Base-by-base conservation (phyloP, 179 eudicot species). In the Drosera spatulata region DNA sequence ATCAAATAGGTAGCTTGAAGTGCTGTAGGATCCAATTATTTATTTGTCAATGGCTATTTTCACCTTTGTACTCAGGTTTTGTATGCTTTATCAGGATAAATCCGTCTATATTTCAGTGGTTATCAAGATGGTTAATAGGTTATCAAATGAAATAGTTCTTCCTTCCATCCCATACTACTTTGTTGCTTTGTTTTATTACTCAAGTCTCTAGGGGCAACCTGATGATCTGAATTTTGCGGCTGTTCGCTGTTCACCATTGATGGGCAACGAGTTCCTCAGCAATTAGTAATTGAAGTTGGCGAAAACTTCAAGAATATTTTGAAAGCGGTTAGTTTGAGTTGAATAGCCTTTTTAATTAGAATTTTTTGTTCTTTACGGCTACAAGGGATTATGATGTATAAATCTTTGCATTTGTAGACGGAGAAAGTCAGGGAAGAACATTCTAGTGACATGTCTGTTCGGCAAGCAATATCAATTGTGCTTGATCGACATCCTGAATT, bases 271-370 rank as follows among this genome's bases (percentile, higher is more conserved):
- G 84, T 93, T 69, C 85, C 95, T 54, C 93, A 85, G 66, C 77
- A 80, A 55, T 75, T 81, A 70, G 95, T 89, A 44, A 69, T 82
- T 56, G 91, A 93, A 81, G 94, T 91, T 47, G 98, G 98, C 56
- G 95, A 77, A 48, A 67, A 70, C 42, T 91, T 88, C 63, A 81
- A 74, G 73, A 80, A 33, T 63, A 93, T 93, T 56, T 87, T 93
- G 63, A 87, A 82, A 65, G 90, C 84, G 91, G 99, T 90, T 62
- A 9, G 71, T 7, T 45, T 54, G 11, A 39, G 57, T 13, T 58
- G 22, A 7, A n/a, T 48, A 38, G 10, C 13, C 40, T 37, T 63
- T n/a, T 33, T 13, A 11, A 6, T 41, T 15, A 43, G 14, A 7
- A 2, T 33, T 11, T 56, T 11, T 61, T 45, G 50, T 55, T 61